phyloP scores from a whole-genome alignment of 495 filamentous ascomycete genomes.

The Aspergillus nidulans region DNA sequence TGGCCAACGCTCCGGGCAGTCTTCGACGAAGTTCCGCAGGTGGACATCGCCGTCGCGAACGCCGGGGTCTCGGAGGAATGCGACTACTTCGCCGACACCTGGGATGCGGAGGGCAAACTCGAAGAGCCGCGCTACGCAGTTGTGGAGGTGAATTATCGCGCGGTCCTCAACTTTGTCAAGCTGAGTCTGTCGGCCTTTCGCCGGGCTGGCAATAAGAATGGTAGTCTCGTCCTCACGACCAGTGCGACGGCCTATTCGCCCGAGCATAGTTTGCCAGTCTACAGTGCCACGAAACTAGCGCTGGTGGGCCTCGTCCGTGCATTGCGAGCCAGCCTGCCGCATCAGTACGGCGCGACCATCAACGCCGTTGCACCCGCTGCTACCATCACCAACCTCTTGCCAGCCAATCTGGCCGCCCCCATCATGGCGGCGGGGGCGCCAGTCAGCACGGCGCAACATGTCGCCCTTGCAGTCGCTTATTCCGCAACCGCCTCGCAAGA shows the following conservation, averaged over 20 bases:
- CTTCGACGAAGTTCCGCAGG: background rate
- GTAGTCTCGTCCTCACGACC: constrained; percentile 30
- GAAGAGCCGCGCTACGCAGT: background rate
- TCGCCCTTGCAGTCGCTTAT: background rate
- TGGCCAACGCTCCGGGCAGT: background rate
- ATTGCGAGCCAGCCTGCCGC: background rate
- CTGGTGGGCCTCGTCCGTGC: background rate
- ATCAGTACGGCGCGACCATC: background rate
- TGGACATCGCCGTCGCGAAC: background rate
- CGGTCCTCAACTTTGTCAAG: background rate
- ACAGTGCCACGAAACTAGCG: constrained; percentile 15
- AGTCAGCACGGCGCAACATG: background rate
- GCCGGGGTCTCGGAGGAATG: background rate
- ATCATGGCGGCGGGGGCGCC: background rate
- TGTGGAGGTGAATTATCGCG: background rate
- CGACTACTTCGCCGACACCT: background rate
- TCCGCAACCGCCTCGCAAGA: background rate
- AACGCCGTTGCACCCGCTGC: background rate
- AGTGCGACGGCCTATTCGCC: constrained; percentile 30
- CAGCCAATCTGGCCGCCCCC: background rate
- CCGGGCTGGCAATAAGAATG: constrained; percentile 9
- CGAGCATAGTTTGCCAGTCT: constrained; percentile 25
- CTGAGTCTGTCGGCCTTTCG: background rate
- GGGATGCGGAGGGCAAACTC: background rate
- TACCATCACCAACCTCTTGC: background rate